Evolutionary conservation across 176 grass and related monocot genomes (phyloP).

Genomic region (Oryza officinalis): DNA sequence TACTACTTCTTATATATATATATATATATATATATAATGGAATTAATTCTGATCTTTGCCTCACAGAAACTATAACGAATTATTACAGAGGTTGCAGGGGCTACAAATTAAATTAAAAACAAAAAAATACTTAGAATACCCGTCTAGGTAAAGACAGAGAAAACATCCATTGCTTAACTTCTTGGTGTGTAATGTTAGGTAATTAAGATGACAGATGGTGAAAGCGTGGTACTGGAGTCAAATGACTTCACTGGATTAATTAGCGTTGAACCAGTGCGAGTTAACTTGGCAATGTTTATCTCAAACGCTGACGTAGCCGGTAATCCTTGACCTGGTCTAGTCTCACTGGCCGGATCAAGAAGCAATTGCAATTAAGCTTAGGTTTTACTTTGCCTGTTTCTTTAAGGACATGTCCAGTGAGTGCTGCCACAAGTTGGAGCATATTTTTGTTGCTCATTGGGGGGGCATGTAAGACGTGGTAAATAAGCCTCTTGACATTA

Average conservation of each 20-base stretch:
- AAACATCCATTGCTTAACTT: too few relatives aligned
- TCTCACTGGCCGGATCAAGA: neutral
- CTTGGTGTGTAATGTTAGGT: too few relatives aligned
- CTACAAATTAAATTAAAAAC: too few relatives aligned
- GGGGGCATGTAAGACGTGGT: conserved; percentile 35
- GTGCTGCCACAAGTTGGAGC: conserved; percentile 25
- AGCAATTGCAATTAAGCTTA: conserved; percentile 1
- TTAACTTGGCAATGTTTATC: neutral
- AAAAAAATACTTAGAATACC: too few relatives aligned
- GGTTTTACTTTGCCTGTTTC: conserved; percentile 15
- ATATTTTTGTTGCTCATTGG: conserved; percentile 38
- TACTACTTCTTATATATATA: too few relatives aligned
- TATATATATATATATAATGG: too few relatives aligned
- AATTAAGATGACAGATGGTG: neutral
- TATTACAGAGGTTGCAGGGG: too few relatives aligned
- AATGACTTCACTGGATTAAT: neutral
- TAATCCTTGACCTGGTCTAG: neutral
- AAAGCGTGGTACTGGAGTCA: neutral
- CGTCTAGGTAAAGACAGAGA: too few relatives aligned
- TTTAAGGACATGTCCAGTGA: neutral
- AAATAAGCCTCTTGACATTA: neutral
- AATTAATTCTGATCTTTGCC: too few relatives aligned
- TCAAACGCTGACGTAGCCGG: neutral
- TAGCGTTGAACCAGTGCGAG: neutral
- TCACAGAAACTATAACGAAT: too few relatives aligned